These are phyloP conservation scores for Pezicula neosporulosa DNA, from an alignment of 2,329 filamentous ascomycete species.

Conservation along the genomic window DNA sequence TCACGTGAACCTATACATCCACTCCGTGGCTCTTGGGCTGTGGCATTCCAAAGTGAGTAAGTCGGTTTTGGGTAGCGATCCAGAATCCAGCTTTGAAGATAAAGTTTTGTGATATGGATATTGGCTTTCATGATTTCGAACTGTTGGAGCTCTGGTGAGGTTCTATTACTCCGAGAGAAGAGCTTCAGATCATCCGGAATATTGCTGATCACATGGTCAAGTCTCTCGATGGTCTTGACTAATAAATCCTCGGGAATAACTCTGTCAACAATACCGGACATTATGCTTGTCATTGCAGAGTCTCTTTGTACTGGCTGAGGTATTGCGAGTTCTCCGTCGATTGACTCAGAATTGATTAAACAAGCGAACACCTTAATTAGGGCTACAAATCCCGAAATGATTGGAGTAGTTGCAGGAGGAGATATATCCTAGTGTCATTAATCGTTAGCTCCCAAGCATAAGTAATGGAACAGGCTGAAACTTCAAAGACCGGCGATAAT, in stretches of 20 bases:
- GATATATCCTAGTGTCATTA: neutral
- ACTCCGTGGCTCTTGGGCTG: too few species aligned
- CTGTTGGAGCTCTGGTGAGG: neutral
- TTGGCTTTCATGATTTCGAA: constrained; percentile 23
- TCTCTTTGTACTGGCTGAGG: neutral
- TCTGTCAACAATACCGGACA: neutral
- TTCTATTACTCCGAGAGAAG: neutral
- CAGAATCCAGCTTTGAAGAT: constrained; percentile 20
- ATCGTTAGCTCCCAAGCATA: too few species aligned
- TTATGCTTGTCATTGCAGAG: neutral
- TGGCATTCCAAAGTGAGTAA: too few species aligned
- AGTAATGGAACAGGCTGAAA: too few species aligned
- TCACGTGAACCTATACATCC: constrained; percentile 1
- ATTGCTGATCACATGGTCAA: neutral
- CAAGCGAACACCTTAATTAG: constrained; percentile 19
- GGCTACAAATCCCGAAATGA: constrained; percentile 17
- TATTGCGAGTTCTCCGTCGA: neutral
- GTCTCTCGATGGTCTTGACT: neutral
- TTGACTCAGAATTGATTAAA: constrained; percentile 5
- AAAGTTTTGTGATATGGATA: constrained; percentile 22
- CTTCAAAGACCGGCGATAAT: too few species aligned
- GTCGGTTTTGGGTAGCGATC: constrained; percentile 6
- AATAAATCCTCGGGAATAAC: neutral
- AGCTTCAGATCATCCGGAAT: neutral
- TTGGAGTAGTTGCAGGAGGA: neutral